Conservation (phyloP, 2,329 filamentous ascomycete species). For the Cladosporium colombiae region DNA sequence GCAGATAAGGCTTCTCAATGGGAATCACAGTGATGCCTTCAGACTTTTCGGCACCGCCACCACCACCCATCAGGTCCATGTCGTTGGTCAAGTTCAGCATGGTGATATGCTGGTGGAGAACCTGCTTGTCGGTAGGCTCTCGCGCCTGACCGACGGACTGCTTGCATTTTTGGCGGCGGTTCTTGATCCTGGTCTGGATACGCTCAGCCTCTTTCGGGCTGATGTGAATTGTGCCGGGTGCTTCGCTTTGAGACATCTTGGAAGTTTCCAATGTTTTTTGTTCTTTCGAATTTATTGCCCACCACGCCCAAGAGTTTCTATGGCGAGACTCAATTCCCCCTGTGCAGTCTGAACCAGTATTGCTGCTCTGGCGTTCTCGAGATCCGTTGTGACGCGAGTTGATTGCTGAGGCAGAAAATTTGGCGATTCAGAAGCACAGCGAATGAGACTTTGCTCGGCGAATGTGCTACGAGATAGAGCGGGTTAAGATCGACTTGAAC, state of each 20-base stretch:
- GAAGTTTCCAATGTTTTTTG: too few species aligned
- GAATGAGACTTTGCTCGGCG: neutral
- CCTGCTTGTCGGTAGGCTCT: conserved; percentile 14
- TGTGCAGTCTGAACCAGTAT: too few species aligned
- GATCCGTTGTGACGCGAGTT: neutral
- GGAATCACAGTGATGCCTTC: conserved; percentile 14
- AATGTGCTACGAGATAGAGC: too few species aligned
- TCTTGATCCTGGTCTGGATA: conserved; percentile 16
- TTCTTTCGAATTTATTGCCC: too few species aligned
- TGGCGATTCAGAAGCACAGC: neutral
- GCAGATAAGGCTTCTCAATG: conserved; percentile 19
- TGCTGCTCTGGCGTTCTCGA: neutral
- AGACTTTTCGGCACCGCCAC: neutral
- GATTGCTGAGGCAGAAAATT: conserved; percentile 8
- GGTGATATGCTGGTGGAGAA: conserved; percentile 14
- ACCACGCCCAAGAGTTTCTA: too few species aligned
- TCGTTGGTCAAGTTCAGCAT: conserved; percentile 15
- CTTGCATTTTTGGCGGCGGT: conserved; percentile 15
- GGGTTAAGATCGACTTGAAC: too few species aligned
- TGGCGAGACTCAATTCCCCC: too few species aligned
- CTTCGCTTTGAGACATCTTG: conserved; percentile 6
- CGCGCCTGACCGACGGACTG: conserved; percentile 3
- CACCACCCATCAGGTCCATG: conserved; percentile 17
- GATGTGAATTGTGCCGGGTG: conserved; percentile 16
- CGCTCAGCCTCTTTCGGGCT: conserved; percentile 17